Conservation (phyloP, 108 stramenopile genomes). For the Schizochytrium sp. region DNA sequence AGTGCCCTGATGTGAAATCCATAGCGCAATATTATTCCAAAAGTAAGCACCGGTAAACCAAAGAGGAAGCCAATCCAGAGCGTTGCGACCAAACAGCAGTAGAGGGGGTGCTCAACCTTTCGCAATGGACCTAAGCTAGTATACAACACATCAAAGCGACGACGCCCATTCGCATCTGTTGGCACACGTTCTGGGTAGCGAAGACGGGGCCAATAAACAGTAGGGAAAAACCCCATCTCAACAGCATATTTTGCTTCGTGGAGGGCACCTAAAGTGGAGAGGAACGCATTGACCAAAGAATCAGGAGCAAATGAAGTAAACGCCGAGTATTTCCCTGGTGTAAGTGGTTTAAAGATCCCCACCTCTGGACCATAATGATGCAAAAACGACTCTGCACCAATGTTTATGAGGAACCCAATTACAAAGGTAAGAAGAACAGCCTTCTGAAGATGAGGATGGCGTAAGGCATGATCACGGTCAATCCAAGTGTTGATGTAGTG, state of each 20-base stretch:
- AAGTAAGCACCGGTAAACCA: neutral
- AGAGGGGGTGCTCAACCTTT: neutral
- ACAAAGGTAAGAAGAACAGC: constrained; percentile 9
- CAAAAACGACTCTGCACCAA: neutral
- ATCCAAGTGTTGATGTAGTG: constrained; percentile 29
- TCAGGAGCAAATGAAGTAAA: neutral
- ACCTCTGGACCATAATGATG: neutral
- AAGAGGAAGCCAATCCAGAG: constrained; percentile 12
- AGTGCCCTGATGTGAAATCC: neutral
- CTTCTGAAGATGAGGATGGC: constrained; percentile 19
- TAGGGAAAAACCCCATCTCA: neutral
- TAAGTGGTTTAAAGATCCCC: neutral
- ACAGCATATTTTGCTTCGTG: constrained; percentile 25
- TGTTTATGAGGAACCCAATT: constrained; percentile 47
- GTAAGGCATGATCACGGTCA: constrained; percentile 25
- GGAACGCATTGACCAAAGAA: neutral
- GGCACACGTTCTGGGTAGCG: neutral
- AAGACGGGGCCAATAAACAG: constrained; percentile 34
- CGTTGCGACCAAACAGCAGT: neutral
- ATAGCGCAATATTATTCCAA: neutral
- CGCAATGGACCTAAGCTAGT: constrained; percentile 11
- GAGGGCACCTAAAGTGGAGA: neutral
- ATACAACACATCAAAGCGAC: neutral
- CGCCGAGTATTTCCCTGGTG: neutral
- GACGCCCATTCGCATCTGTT: neutral